Evolutionary conservation across 192 early-diverging fungal species (phyloP).

Genomic region (Linnemannia exigua): DNA sequence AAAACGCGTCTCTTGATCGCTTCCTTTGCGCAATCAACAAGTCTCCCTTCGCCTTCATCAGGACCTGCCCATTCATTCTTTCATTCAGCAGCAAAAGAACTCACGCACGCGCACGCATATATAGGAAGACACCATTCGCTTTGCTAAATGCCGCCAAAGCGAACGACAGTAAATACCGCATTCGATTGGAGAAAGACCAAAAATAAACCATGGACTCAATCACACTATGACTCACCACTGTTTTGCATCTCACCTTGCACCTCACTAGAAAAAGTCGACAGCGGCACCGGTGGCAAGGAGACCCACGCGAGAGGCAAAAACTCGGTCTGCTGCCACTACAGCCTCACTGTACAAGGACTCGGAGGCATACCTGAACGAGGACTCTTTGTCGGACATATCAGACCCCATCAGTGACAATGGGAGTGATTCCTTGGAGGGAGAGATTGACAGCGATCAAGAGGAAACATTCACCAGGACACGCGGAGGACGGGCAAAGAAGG

Average conservation of each 20-base stretch:
- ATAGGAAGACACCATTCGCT: neutral
- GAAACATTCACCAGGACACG: conserved; percentile 6
- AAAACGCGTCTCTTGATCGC: neutral
- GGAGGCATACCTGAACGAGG: conserved; percentile 11
- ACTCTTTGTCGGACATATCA: conserved; percentile 8
- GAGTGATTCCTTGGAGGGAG: conserved; percentile 2
- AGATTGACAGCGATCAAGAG: neutral
- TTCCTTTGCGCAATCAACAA: neutral
- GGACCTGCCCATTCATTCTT: neutral
- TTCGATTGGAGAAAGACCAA: neutral
- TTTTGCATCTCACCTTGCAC: neutral
- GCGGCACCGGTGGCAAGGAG: conserved; percentile 12
- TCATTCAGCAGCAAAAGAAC: neutral
- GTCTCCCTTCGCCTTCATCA: neutral
- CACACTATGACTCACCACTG: no score
- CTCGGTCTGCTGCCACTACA: conserved; percentile 40
- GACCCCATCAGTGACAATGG: conserved; percentile 39
- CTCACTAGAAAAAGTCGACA: conserved; percentile 21
- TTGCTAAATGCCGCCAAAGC: conserved; percentile 40
- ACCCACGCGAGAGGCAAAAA: conserved; percentile 34
- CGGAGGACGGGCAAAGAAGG: neutral
- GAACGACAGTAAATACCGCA: conserved; percentile 21
- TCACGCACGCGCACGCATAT: no score
- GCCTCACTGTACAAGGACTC: conserved; percentile 50
- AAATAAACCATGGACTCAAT: no score